Evolutionary conservation across 1,139 yeast genomes (phyloP), one percentile per base, ranked within the genome.

Genomic region (Protomyces macrosporus): DNA sequence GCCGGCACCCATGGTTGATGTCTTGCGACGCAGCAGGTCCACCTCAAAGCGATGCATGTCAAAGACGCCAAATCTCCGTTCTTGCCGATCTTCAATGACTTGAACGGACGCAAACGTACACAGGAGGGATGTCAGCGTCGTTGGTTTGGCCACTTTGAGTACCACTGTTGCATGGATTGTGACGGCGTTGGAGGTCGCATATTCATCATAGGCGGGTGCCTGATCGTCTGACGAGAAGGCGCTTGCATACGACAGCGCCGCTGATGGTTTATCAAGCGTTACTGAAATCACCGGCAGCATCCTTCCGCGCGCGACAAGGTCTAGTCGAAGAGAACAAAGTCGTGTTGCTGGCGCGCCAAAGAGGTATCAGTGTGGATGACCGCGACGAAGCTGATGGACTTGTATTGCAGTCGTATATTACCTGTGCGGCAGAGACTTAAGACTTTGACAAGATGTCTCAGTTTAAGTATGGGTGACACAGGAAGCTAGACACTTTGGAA

Each of bases 61-160:
- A 6, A 36, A 16, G 42, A 55, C 42, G 12, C 62, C 52, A 9
- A 36, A 48, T 35, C 45, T 56, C 45, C 40, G 35, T n/a, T 51
- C 56, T 23, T 52, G 56, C 53, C 30, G 40, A 42, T 58, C 62
- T 35, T 40, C 40, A 33, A 58, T 34, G 36, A 52, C 34, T 52
- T 58, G 62, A 7, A 35, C 42, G 12, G 56, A 51, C 30, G 30
- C 10, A 35, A 58, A 58, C 34, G 36, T 14, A 42, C 36, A 55
- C 45, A 30, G 51, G 42, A 58, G 35, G 32, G n/a, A 16, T 30
- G 37, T 40, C 32, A 58, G 35, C 30, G 14, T 58, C 34, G 52
- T 34, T 7, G 56, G 10, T 50, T 52, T 58, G 30, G 23, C 33
- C 39, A 52, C 32, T 14, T 42, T 33, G 35, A 58, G 30, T 23